These are phyloP conservation scores for Dendrothele bispora DNA, from an alignment of 768 basidiomycete genomes.

Conservation along the genomic window DNA sequence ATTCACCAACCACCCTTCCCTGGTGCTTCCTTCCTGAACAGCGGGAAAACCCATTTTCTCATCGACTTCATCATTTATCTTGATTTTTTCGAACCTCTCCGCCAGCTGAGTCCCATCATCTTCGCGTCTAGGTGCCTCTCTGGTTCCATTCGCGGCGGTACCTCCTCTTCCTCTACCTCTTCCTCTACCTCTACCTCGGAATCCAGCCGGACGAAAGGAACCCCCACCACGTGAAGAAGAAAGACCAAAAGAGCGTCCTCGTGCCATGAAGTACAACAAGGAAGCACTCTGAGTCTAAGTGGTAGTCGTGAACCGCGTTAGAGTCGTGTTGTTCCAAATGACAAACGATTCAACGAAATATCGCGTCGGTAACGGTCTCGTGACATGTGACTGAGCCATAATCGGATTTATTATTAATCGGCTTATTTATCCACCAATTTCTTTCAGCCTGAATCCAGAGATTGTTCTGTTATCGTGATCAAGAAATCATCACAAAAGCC, in stretches of 20 bases:
- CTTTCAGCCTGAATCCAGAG: too few relatives aligned
- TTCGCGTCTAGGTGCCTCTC: conserved; percentile 57
- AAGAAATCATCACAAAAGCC: too few relatives aligned
- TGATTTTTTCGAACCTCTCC: conserved; percentile 82
- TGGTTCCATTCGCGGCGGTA: conserved; percentile 58
- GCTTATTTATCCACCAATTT: too few relatives aligned
- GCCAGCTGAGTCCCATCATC: conserved; percentile 89
- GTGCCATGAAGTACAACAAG: conserved; percentile 35
- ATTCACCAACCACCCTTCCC: conserved; percentile 94
- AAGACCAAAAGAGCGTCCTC: conserved; percentile 59
- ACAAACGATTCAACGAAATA: too few relatives aligned
- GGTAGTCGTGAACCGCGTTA: too few relatives aligned
- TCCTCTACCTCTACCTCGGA: conserved; percentile 40
- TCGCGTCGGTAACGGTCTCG: too few relatives aligned
- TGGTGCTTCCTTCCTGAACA: conserved; percentile 73
- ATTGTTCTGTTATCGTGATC: too few relatives aligned
- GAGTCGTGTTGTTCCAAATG: too few relatives aligned
- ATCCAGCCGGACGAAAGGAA: conserved; percentile 38
- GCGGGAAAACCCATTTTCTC: conserved; percentile 88
- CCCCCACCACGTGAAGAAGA: conserved; percentile 48
- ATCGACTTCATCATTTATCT: conserved; percentile 82
- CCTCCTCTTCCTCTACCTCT: conserved; percentile 51
- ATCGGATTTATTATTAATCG: too few relatives aligned
- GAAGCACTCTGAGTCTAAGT: too few relatives aligned
- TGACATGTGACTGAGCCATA: too few relatives aligned